These are phyloP conservation scores for Neonectria punicea DNA, from an alignment of 2,329 filamentous ascomycete species.

Conservation along the genomic window DNA sequence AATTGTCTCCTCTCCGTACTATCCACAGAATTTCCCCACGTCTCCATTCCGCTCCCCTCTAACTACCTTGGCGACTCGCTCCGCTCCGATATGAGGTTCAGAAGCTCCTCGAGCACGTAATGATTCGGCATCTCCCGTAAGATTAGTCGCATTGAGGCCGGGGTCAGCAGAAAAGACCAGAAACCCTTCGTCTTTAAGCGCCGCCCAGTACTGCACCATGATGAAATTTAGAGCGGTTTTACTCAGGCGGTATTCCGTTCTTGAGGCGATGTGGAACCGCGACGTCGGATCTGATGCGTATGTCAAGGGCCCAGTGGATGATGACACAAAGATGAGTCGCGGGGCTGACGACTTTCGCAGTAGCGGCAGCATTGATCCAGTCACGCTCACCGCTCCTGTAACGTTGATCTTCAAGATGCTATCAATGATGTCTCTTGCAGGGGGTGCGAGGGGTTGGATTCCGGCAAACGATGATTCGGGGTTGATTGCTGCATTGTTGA, in stretches of 20 bases:
- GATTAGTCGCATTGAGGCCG: slow-evolving; percentile 17
- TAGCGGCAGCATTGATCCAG: slow-evolving; percentile 15
- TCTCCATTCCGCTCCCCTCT: slow-evolving; percentile 18
- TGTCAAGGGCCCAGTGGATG: slow-evolving; percentile 14
- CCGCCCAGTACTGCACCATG: slow-evolving; percentile 19
- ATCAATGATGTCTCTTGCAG: background rate
- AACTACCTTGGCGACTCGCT: slow-evolving; percentile 18
- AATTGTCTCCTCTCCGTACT: slow-evolving; percentile 4
- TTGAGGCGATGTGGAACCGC: slow-evolving; percentile 1
- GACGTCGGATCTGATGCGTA: slow-evolving; percentile 10
- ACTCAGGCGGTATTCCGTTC: slow-evolving; percentile 20
- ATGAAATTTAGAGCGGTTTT: slow-evolving; percentile 20
- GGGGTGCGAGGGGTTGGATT: background rate
- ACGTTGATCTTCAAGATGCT: slow-evolving; percentile 9
- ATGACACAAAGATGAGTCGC: slow-evolving; percentile 17
- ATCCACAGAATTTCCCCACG: slow-evolving; percentile 13
- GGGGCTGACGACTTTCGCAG: slow-evolving; percentile 8
- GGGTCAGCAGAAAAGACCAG: slow-evolving; percentile 18
- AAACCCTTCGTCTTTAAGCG: slow-evolving; percentile 15
- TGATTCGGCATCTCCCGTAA: slow-evolving; percentile 7
- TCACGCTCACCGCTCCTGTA: slow-evolving; percentile 12
- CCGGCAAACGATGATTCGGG: slow-evolving; percentile 16
- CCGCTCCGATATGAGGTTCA: slow-evolving; percentile 15
- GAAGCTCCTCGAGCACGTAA: slow-evolving; percentile 18
- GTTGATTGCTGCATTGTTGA: slow-evolving; percentile 19